Conservation (phyloP, 352 stramenopile genomes). For the Phytophthora nicotianae region DNA sequence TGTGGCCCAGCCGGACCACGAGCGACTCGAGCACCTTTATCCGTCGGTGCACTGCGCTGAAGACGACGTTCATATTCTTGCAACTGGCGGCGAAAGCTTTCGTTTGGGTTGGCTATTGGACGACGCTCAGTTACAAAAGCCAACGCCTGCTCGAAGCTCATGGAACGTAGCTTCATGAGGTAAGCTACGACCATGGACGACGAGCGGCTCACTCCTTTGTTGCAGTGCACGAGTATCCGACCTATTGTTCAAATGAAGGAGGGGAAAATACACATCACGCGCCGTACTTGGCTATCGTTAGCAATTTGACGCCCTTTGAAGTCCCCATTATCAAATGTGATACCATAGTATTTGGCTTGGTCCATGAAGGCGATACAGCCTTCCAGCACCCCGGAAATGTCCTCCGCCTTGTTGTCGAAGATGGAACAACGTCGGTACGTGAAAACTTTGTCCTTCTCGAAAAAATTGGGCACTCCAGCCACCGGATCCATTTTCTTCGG, state of each 20-base stretch:
- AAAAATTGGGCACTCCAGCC: conserved; percentile 91
- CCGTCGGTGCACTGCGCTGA: conserved; percentile 28
- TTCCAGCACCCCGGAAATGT: conserved; percentile 84
- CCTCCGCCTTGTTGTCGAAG: conserved; percentile 92
- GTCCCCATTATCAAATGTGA: background rate
- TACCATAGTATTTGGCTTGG: conserved; percentile 91
- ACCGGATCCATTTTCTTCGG: conserved; percentile 78
- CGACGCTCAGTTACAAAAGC: conserved; percentile 57
- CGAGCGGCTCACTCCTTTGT: conserved; percentile 91
- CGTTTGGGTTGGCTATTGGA: conserved; percentile 75
- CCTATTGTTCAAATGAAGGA: conserved; percentile 38
- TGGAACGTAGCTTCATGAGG: conserved; percentile 84
- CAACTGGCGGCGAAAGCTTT: conserved; percentile 71
- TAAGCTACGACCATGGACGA: conserved; percentile 91
- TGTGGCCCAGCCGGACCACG: conserved; percentile 34
- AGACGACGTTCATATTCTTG: conserved; percentile 58
- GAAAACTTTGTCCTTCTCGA: conserved; percentile 85
- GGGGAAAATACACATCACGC: conserved; percentile 21
- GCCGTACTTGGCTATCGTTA: conserved; percentile 50
- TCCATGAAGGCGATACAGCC: conserved; percentile 91
- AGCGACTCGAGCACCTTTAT: conserved; percentile 33
- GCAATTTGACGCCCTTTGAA: conserved; percentile 6
- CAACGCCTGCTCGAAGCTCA: conserved; percentile 76
- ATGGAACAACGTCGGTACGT: conserved; percentile 86
- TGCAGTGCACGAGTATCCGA: conserved; percentile 92